Percentiles rank a stretch among this genome's conserved stretches.
phyloP scores from a whole-genome alignment of 2,329 filamentous ascomycete species.

The Neonectria ditissima region DNA sequence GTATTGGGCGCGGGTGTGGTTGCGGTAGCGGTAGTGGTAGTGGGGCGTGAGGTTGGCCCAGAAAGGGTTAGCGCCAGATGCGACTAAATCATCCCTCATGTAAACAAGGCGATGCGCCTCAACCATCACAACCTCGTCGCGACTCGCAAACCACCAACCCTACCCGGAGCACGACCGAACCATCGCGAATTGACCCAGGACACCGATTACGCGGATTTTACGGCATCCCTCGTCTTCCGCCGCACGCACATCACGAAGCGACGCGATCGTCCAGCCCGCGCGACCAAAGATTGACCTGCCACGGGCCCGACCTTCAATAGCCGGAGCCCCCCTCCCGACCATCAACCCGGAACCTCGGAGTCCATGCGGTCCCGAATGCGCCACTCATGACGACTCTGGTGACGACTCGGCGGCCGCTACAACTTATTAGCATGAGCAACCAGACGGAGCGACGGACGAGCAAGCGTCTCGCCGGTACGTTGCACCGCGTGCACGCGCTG shows the following conservation, averaged over 20 bases:
- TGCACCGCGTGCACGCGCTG: conserved; percentile 26
- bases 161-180: conserved; percentile 26
- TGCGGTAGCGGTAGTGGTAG: neutral
- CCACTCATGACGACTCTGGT: conserved; percentile 79
- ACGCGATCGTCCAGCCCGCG: conserved; percentile 34
- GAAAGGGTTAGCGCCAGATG: conserved; percentile 36
- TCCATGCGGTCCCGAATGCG: conserved; percentile 48
- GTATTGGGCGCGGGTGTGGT: neutral
- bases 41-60: conserved; percentile 31
- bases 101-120: conserved; percentile 47
- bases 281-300: conserved; percentile 24
- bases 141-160: conserved; percentile 39
- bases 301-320: conserved; percentile 28
- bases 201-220: neutral
- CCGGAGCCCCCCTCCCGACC: conserved; percentile 27
- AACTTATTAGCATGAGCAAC: conserved; percentile 77
- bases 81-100: conserved; percentile 43
- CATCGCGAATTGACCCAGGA: conserved; percentile 32
- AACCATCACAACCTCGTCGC: conserved; percentile 43
- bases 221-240: neutral
- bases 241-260: conserved; percentile 33
- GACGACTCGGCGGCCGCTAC: conserved; percentile 71
- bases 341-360: conserved; percentile 33
- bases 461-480: conserved; percentile 74
- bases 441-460: conserved; percentile 71